Evolutionary conservation across 352 stramenopile genomes (phyloP), one percentile per base, ranked within the genome.

Genomic region (Phytopythium litorale): DNA sequence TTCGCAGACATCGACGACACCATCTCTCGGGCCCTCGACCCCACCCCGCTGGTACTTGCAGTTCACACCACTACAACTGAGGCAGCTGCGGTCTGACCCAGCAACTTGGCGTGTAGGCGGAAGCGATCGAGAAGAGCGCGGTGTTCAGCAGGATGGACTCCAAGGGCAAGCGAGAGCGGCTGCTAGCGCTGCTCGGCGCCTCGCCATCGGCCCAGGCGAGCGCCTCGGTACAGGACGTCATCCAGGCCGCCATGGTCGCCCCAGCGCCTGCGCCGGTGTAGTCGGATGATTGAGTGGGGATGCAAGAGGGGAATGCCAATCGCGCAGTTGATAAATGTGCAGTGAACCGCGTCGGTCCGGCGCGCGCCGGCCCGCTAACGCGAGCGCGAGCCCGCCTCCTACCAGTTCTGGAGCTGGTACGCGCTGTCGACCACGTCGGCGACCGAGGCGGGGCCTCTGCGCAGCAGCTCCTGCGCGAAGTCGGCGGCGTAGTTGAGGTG

Each of bases 351-450:
- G 16, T 45, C 40, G 7, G 15, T 21, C 7, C 40, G 19, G 1
- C 16, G 5, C n/a, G 40, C 5, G 40, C 16, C n/a, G 15, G 40
- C 12, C 40, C 8, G 5, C 9, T n/a, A 25, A 15, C 8, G 42
- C 42, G 42, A n/a, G 19, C 18, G 18, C 2, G 56, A 63, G 45
- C 32, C 50, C 9, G 49, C 45, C 48, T 18, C 6, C 69, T 70
- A 92, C 79, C 84, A 91, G 43, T 91, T 86, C 58, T 89, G 84
- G 71, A 93, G 72, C 53, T 92, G 82, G 56, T 91, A 77, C 19
- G 86, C 84, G 40, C 75, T 65, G 11, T 91, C 78, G 15, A 90
- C 78, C 49, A 95, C 75, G 19, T 73, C 66, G 15, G 71, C 28
- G 28, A 95, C 74, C n/a, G 53, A 78, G 7, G 89, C 75, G 28